Evolutionary conservation across 2,329 filamentous ascomycete genomes (phyloP).

Genomic region (Colletotrichum sp.): DNA sequence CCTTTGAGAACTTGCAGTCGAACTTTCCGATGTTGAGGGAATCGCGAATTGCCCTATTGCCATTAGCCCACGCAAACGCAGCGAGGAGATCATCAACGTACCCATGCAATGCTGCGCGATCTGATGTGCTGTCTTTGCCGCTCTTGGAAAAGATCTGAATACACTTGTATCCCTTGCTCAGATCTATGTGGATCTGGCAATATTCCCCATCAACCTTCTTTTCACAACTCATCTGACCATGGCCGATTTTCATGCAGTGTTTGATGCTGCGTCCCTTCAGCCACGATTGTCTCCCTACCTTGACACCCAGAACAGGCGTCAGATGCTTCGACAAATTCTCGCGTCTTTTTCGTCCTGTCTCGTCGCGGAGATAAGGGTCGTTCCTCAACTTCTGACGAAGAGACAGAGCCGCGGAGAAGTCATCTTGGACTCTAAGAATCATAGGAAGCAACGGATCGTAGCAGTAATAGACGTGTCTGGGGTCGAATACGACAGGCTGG

Average conservation of each 20-base stretch:
- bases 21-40: constrained; percentile 66
- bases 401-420: constrained; percentile 65
- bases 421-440: constrained; percentile 72
- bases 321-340: constrained; percentile 38
- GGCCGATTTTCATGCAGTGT: constrained; percentile 72
- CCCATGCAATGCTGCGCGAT: constrained; percentile 66
- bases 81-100: constrained; percentile 30
- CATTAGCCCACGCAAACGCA: constrained; percentile 17
- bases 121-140: constrained; percentile 84
- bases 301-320: constrained; percentile 62
- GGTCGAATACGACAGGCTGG: constrained; percentile 68
- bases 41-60: constrained; percentile 59
- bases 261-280: constrained; percentile 74
- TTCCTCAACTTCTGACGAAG: constrained; percentile 49
- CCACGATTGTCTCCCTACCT: constrained; percentile 69
- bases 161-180: constrained; percentile 55
- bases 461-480: constrained; percentile 55
- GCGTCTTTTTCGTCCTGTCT: constrained; percentile 10
- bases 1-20: constrained; percentile 62
- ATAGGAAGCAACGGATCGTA: constrained; percentile 75
- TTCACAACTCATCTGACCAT: constrained; percentile 72
- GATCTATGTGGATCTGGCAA: constrained; percentile 84
- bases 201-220: constrained; percentile 90
- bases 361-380: constrained; percentile 28
- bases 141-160: constrained; percentile 92